Evolutionary conservation across 768 basidiomycete species (phyloP).

Genomic region (Leccinum disarticulatum): DNA sequence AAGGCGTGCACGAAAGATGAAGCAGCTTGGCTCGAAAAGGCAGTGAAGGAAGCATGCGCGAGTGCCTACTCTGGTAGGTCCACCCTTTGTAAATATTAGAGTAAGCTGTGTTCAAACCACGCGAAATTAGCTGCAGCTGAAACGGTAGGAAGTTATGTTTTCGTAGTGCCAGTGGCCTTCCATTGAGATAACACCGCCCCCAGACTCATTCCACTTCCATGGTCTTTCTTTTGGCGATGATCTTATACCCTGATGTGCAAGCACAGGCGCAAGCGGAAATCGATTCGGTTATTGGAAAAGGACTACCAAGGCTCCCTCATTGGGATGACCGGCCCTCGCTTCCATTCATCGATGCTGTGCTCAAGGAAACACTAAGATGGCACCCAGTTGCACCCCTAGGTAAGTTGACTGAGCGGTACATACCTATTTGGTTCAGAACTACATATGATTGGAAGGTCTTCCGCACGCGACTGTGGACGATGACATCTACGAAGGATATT

Average conservation of each 20-base stretch:
- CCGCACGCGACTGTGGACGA: constrained; percentile 37
- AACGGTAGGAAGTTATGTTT: constrained; percentile 15
- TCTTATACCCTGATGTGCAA: constrained; percentile 27
- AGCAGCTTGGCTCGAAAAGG: too few species aligned
- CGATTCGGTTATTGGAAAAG: constrained; percentile 6
- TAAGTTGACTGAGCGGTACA: not conserved
- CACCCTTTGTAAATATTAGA: too few species aligned
- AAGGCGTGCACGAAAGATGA: too few species aligned
- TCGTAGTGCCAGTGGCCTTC: not conserved
- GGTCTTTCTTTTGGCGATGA: constrained; percentile 25
- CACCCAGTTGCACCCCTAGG: constrained; percentile 17
- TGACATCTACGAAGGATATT: constrained; percentile 44
- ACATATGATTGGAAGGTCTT: constrained; percentile 18
- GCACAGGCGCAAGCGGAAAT: constrained; percentile 20
- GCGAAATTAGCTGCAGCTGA: constrained; percentile 18
- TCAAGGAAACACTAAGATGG: constrained; percentile 28
- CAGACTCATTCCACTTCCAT: constrained; percentile 21
- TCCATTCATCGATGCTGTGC: constrained; percentile 22
- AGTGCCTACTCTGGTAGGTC: too few species aligned
- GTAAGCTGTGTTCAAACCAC: too few species aligned
- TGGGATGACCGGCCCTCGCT: not conserved
- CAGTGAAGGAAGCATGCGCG: too few species aligned
- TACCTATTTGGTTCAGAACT: not conserved
- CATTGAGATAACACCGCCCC: constrained; percentile 9
- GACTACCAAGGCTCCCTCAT: too few species aligned